Evolutionary conservation across 495 filamentous ascomycete species (phyloP), one percentile per base, ranked within the genome.

Genomic region (Geopyxis carbonaria): DNA sequence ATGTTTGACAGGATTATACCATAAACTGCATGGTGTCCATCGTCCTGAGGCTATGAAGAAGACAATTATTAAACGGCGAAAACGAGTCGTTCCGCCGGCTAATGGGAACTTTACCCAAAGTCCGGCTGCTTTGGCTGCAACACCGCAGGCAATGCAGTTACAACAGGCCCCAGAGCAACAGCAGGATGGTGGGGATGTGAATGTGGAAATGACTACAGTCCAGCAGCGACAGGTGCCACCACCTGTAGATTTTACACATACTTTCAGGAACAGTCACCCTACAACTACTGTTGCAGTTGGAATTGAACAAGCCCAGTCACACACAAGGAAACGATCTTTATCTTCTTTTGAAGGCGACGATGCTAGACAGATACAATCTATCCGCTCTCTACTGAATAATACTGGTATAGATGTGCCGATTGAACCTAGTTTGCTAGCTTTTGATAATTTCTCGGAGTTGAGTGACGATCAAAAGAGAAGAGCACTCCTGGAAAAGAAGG

Each of bases 41-140:
- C 72, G 89, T 22, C 89, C 89, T 5, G 79, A 84, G 9, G 79
- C 79, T 0, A 95, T 97, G 91, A 97, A 97, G 60, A 95, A 93
- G 60, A 77, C 79, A 0, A 75, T 89, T 37, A 97, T 97, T 57
- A 95, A 95, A 60, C 73, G 89, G 29, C 75, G 89, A 43, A 97
- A 95, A 63, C 78, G 89, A 14, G 85, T 97, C 11, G 83, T 97
- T 29, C 87, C 89, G 14, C 84, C 80, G 13, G 59, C 69, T 31
- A 69, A 76, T 45, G 76, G 72, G 41, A 55, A 58, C 33, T 55
- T 57, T 25, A 22, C 42, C 9, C 37, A 45, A 20, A 43, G 37
- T 9, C 42, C 45, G 8, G 42, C 51, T 37, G 30, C 50, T 34
- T 36, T 36, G 31, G 43, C 41, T 21, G 35, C 47, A 13, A 31